Conservation (phyloP, 306 rosid genomes). For the Cajanus cajan region DNA sequence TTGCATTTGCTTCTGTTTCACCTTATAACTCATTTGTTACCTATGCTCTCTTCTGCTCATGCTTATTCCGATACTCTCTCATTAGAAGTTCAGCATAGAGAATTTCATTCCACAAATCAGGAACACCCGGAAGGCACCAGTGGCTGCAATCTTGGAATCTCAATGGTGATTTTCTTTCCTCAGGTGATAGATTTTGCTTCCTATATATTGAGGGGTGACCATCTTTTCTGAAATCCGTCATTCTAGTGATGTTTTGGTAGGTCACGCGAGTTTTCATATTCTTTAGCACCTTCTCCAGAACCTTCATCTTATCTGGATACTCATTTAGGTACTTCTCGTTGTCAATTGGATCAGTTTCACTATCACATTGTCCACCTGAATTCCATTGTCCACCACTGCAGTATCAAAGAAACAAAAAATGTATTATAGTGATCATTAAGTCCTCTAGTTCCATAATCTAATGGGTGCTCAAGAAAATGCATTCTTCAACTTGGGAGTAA, state of each 20-base stretch:
- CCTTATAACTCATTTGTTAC: constrained; percentile 34
- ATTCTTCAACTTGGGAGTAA: neutral
- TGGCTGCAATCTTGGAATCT: constrained; percentile 93
- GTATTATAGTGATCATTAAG: neutral
- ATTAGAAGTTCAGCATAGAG: constrained; percentile 69
- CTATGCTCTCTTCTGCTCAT: constrained; percentile 56
- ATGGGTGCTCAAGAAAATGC: neutral
- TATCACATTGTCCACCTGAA: constrained; percentile 84
- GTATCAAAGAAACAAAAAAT: constrained; percentile 11
- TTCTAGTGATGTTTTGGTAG: constrained; percentile 75
- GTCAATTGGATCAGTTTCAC: constrained; percentile 70
- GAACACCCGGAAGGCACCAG: constrained; percentile 99
- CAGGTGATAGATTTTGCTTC: constrained; percentile 52
- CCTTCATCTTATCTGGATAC: constrained; percentile 72
- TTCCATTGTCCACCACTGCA: constrained; percentile 99
- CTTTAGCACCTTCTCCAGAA: constrained; percentile 67
- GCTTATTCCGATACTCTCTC: constrained; percentile 42
- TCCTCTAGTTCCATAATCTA: constrained; percentile 5
- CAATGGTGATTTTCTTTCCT: constrained; percentile 62
- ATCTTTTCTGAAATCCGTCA: constrained; percentile 93
- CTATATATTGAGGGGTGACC: constrained; percentile 95
- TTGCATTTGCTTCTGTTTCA: neutral
- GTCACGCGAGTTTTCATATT: constrained; percentile 78
- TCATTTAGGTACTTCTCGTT: constrained; percentile 70
- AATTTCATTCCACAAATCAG: constrained; percentile 89